A percentile compares a stretch with the other conserved stretches of the same genome.
Conservation (phyloP, 2,329 filamentous ascomycete genomes). For the Aspergillus novoparasiticus region DNA sequence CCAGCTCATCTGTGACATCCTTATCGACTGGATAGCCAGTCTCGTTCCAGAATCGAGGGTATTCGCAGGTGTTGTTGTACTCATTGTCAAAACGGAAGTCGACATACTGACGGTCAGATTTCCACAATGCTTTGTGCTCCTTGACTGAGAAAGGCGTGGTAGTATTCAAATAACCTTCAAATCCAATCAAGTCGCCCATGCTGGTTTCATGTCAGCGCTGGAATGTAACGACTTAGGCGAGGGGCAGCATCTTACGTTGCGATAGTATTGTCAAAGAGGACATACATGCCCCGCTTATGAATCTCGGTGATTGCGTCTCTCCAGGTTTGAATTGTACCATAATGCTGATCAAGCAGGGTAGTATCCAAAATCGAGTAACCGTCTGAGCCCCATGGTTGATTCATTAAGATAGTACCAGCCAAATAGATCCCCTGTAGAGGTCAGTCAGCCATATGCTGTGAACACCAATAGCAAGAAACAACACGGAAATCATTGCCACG, state of each 20-base stretch:
- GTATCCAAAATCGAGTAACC: slow-evolving; percentile 63
- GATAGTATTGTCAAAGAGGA: slow-evolving; percentile 67
- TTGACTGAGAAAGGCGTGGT: slow-evolving; percentile 58
- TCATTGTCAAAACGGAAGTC: slow-evolving; percentile 61
- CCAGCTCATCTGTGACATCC: slow-evolving; percentile 50
- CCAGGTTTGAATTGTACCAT: slow-evolving; percentile 62
- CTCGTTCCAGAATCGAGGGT: slow-evolving; percentile 65
- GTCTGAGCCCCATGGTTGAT: slow-evolving; percentile 65
- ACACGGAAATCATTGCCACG: neutral
- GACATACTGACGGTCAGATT: slow-evolving; percentile 56
- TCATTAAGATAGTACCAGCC: slow-evolving; percentile 66
- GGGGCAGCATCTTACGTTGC: slow-evolving; percentile 51
- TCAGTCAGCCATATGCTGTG: slow-evolving; percentile 9
- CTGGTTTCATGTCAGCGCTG: slow-evolving; percentile 9
- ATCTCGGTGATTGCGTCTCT: slow-evolving; percentile 61
- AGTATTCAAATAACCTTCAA: slow-evolving; percentile 61
- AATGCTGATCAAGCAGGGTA: slow-evolving; percentile 65
- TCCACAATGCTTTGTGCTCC: slow-evolving; percentile 63
- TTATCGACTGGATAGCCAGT: slow-evolving; percentile 55
- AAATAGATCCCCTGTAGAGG: slow-evolving; percentile 58
- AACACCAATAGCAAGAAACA: neutral
- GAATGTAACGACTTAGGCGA: neutral
- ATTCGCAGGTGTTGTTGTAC: slow-evolving; percentile 58
- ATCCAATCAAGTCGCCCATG: slow-evolving; percentile 64
- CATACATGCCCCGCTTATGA: slow-evolving; percentile 66